Conservation (phyloP, 306 rosid genomes). For the Malus domestica region DNA sequence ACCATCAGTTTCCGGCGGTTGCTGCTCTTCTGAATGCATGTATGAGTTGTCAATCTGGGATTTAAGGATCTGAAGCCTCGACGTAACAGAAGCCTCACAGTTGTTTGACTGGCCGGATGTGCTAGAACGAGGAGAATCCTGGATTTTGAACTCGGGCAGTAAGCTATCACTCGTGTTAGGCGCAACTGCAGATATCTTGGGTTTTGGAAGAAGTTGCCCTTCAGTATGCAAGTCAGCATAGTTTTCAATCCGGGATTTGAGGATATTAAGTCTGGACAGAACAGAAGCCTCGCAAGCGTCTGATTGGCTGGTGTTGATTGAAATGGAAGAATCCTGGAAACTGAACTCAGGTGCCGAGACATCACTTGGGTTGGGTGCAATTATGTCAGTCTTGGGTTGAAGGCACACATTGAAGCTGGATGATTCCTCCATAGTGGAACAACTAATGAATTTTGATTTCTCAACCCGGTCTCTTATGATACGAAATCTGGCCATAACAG, state of each 20-base stretch:
- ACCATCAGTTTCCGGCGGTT: conserved; percentile 12
- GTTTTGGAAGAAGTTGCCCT: conserved; percentile 16
- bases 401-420: not conserved
- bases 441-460: conserved; percentile 11
- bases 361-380: conserved; percentile 11
- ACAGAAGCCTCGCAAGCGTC: conserved; percentile 47
- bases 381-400: not conserved
- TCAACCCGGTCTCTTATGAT: conserved; percentile 35
- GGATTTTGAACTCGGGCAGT: conserved; percentile 10
- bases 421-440: not conserved
- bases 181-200: not conserved
- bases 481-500: conserved; percentile 49
- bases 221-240: conserved; percentile 16
- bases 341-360: conserved; percentile 14
- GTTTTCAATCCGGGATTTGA: conserved; percentile 34
- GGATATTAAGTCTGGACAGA: conserved; percentile 42
- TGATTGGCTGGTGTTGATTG: conserved; percentile 13
- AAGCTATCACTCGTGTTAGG: conserved; percentile 16
- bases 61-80: conserved; percentile 41
- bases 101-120: conserved; percentile 15
- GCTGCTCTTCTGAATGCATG: conserved; percentile 19
- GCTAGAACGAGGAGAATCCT: conserved; percentile 22
- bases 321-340: conserved; percentile 19
- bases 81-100: conserved; percentile 48
- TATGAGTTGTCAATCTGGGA: conserved; percentile 32